Conservation (phyloP, 23 red algal genomes). For the Porphyridium purpureum region DNA sequence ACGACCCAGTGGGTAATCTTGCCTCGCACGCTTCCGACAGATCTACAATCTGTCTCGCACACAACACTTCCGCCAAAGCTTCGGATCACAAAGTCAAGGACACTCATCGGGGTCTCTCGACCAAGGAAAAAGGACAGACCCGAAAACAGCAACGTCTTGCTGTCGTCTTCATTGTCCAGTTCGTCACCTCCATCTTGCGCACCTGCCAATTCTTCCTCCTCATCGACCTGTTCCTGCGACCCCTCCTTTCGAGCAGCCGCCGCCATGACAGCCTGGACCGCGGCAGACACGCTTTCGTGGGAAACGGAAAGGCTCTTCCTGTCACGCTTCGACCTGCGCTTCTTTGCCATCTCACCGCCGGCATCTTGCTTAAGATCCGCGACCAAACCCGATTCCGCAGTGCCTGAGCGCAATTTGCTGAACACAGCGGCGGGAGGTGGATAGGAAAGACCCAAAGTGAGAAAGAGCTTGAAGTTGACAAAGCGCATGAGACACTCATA, state of each 20-base stretch:
- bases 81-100: slow-evolving; percentile 67
- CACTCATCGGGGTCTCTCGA: slow-evolving; percentile 57
- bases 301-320: too few species aligned
- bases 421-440: too few species aligned
- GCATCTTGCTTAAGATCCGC: too few species aligned
- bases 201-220: slow-evolving; percentile 6
- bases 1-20: slow-evolving; percentile 61
- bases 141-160: slow-evolving; percentile 15
- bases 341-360: too few species aligned
- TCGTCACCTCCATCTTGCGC: background rate
- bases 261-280: background rate
- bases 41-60: background rate
- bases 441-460: too few species aligned
- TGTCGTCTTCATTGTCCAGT: background rate
- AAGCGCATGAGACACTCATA: slow-evolving; percentile 71
- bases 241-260: slow-evolving; percentile 1
- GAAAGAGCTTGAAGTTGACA: slow-evolving; percentile 78
- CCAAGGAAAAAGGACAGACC: slow-evolving; percentile 53
- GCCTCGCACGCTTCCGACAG: background rate
- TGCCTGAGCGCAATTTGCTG: too few species aligned
- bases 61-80: slow-evolving; percentile 19
- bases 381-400: too few species aligned
- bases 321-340: too few species aligned
- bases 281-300: background rate
- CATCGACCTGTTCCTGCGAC: background rate